These are phyloP conservation scores for Claviceps sp. DNA, from an alignment of 2,329 filamentous ascomycete genomes.

Conservation along the genomic window DNA sequence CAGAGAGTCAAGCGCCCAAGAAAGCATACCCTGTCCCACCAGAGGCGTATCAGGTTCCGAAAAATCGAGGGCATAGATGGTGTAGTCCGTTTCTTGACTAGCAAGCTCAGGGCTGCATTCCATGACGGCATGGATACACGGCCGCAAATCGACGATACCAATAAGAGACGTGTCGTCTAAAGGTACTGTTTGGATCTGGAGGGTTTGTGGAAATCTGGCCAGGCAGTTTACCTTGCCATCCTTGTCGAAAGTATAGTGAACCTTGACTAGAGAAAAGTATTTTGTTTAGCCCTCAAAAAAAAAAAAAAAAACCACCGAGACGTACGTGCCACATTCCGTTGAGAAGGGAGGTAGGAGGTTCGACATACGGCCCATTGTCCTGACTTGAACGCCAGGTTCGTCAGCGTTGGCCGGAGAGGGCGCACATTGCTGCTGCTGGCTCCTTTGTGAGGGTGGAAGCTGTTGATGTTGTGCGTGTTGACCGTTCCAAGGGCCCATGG, in stretches of 20 bases:
- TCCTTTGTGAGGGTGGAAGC: conserved; percentile 1
- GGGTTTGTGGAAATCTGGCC: conserved; percentile 66
- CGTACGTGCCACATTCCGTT: conserved; percentile 4
- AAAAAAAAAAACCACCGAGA: conserved; percentile 1
- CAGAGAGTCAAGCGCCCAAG: conserved; percentile 52
- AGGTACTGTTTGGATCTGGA: conserved; percentile 67
- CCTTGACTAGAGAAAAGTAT: conserved; percentile 55
- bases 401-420: conserved; percentile 19
- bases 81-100: conserved; percentile 66
- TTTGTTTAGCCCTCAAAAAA: conserved; percentile 10
- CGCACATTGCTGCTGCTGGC: conserved; percentile 13
- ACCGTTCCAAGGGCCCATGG: conserved; percentile 10
- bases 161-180: conserved; percentile 72
- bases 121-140: conserved; percentile 71
- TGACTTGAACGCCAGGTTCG: conserved; percentile 41
- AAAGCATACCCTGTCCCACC: conserved; percentile 91
- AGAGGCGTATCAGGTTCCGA: conserved; percentile 88
- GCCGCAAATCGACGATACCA: conserved; percentile 74
- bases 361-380: conserved; percentile 55
- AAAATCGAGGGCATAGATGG: conserved; percentile 94
- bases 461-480: conserved; percentile 4
- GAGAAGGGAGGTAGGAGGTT: conserved; percentile 21
- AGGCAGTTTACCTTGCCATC: conserved; percentile 81
- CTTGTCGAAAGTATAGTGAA: conserved; percentile 90
- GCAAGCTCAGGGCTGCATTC: conserved; percentile 70